Base-by-base conservation (phyloP, 257 asterid genomes). In the Rubia yunnanensis region DNA sequence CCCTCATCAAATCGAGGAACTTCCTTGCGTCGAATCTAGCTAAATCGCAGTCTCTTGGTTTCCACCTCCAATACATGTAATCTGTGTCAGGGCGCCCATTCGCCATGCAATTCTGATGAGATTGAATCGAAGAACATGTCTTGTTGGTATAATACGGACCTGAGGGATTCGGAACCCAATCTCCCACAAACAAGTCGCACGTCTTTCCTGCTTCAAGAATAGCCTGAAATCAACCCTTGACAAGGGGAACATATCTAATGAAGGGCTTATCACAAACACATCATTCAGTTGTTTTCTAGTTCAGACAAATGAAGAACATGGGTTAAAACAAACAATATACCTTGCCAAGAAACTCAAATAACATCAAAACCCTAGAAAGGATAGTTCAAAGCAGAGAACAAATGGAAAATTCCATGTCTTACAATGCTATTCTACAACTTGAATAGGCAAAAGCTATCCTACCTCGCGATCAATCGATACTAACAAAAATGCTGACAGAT, bases 11-110 rank as follows among this genome's bases (percentile, higher is more conserved):
- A 10, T 77, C 48, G 34, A 90, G 92, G 58, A 90, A 88, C 63
- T 55, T 84, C 36, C 49, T 54, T 0, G 88, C 83, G 66, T 79
- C 79, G 44, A 90, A 77, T 75, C 66, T 86, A 1, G 91, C 87
- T 49, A 87, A 67, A 62, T 67, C 73, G 60, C 96, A 86, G 60
- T 74, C 83, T 64, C 71, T 80, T 0, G 97, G 96, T 6, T 84
- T 84, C 97, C 97, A 90, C 64, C 85, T 81, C 97, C 96, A 90
- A 72, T 79, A 77, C 18, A 84, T 54, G 72, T 85, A 90, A 24
- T 68, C 87, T 5, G 70, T 57, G 75, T 90, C 96, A 0, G 88
- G 95, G 62, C 97, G 74, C 4, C 97, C 96, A 64, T 90, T 90
- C 41, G 44, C 85, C 86, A 88, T 80, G 65, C 97, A 90, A 23